Evolutionary conservation across 2,329 filamentous ascomycete species (phyloP).

Genomic region (Endoconidiophora polonica): DNA sequence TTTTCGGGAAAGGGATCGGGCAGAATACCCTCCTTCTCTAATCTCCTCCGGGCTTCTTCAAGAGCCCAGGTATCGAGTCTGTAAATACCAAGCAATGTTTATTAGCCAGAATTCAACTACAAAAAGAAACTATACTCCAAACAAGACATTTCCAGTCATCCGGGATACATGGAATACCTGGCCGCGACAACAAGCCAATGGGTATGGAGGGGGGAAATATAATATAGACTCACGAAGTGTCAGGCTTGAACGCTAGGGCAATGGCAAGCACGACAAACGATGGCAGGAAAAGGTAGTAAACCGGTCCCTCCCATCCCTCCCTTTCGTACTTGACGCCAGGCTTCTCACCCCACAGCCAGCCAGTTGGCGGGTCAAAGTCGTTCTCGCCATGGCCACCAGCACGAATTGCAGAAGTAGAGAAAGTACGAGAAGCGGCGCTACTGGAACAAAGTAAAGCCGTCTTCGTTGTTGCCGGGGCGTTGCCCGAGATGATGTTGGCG

Average conservation of each 20-base stretch:
- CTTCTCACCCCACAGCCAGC: slow-evolving; percentile 88
- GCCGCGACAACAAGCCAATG: background rate
- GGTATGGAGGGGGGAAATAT: slow-evolving; percentile 1
- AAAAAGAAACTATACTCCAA: slow-evolving; percentile 1
- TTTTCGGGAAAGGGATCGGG: slow-evolving; percentile 55
- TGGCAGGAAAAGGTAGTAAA: slow-evolving; percentile 72
- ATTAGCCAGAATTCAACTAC: background rate
- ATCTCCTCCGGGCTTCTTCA: slow-evolving; percentile 83
- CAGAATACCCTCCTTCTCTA: slow-evolving; percentile 90
- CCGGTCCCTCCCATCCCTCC: slow-evolving; percentile 88
- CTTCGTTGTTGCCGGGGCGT: background rate
- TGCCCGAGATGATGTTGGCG: background rate
- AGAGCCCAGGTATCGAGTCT: slow-evolving; percentile 99
- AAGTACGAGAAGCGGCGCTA: slow-evolving; percentile 1
- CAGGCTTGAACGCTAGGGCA: slow-evolving; percentile 90
- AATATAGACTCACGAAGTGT: slow-evolving; percentile 70
- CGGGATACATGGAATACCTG: background rate
- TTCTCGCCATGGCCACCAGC: slow-evolving; percentile 38
- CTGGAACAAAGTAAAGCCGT: background rate
- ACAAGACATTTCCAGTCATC: background rate
- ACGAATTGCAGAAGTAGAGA: slow-evolving; percentile 16
- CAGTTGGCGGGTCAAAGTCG: slow-evolving; percentile 76
- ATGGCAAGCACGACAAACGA: slow-evolving; percentile 56
- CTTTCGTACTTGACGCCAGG: slow-evolving; percentile 90
- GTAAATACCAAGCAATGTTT: background rate